These are phyloP conservation scores for Micractinium sp. DNA, from an alignment of 139 green algal genomes.

Conservation along the genomic window DNA sequence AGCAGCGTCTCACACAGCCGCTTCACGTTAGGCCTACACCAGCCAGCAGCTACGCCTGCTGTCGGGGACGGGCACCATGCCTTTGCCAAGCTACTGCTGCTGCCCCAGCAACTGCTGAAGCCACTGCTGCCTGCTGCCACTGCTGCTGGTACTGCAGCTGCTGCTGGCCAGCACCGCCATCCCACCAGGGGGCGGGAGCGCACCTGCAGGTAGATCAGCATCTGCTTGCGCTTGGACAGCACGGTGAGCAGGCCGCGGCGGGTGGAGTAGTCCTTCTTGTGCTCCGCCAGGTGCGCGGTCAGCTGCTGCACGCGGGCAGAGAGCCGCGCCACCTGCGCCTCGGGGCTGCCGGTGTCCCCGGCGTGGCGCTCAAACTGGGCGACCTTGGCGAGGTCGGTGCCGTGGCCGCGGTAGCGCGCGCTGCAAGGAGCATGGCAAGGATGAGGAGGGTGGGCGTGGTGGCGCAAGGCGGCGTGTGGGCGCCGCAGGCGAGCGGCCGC, in stretches of 20 bases:
- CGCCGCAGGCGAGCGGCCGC: neutral
- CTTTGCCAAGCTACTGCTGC: neutral
- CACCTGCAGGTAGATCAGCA: conserved; percentile 61
- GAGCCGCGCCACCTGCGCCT: conserved; percentile 66
- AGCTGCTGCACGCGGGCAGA: conserved; percentile 65
- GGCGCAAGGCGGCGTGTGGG: neutral
- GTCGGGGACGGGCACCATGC: too few relatives aligned
- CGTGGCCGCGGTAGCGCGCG: conserved; percentile 55
- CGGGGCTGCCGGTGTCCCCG: conserved; percentile 61
- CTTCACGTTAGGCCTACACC: neutral
- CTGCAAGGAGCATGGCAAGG: conserved; percentile 12
- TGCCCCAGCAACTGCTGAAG: neutral
- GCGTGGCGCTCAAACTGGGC: conserved; percentile 40
- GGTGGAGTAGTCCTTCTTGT: conserved; percentile 69
- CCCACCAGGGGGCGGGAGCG: too few relatives aligned
- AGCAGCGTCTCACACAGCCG: neutral
- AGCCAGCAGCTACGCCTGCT: neutral
- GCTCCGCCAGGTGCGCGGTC: conserved; percentile 62
- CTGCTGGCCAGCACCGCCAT: neutral
- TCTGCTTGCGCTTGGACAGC: conserved; percentile 49
- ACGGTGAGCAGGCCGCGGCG: conserved; percentile 58
- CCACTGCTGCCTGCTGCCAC: too few relatives aligned
- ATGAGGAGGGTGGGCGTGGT: neutral
- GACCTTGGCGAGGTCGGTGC: conserved; percentile 63
- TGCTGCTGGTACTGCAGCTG: neutral